These are phyloP conservation scores for Rhynchosporium secalis DNA, from an alignment of 2,329 filamentous ascomycete species.

Conservation along the genomic window DNA sequence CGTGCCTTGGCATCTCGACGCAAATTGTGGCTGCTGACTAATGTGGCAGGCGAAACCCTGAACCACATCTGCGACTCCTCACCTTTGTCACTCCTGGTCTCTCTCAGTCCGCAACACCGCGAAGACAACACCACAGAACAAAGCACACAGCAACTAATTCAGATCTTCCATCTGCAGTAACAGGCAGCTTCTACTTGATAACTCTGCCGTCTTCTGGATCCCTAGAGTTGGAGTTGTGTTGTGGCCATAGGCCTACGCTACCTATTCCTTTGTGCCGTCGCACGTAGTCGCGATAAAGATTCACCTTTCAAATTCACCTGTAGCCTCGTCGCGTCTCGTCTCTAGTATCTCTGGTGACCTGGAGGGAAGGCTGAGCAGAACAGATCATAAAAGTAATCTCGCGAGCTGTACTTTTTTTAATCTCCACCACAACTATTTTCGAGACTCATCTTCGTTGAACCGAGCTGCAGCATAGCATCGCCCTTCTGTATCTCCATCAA, in stretches of 20 bases:
- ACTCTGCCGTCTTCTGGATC: slow-evolving; percentile 17
- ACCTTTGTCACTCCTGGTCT: neutral
- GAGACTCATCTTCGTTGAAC: slow-evolving; percentile 23
- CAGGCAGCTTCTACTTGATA: slow-evolving; percentile 15
- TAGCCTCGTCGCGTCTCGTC: slow-evolving; percentile 28
- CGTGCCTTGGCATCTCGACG: neutral
- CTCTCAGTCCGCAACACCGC: slow-evolving; percentile 14
- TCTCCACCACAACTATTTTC: slow-evolving; percentile 14
- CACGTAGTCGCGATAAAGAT: slow-evolving; percentile 34
- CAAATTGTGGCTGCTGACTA: neutral
- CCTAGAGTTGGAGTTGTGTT: slow-evolving; percentile 18
- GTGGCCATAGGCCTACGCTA: neutral
- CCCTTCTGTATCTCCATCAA: slow-evolving; percentile 35
- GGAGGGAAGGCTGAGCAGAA: slow-evolving; percentile 22
- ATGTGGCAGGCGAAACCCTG: neutral
- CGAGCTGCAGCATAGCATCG: slow-evolving; percentile 19
- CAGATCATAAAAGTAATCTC: slow-evolving; percentile 31
- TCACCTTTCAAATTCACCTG: slow-evolving; percentile 30
- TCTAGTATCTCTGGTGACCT: slow-evolving; percentile 16
- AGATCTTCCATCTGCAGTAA: slow-evolving; percentile 20
- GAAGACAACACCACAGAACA: slow-evolving; percentile 5
- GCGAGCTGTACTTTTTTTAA: slow-evolving; percentile 20
- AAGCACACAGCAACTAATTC: slow-evolving; percentile 24
- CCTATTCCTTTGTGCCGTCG: slow-evolving; percentile 22
- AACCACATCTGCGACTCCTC: slow-evolving; percentile 2